Conservation (phyloP, 2,329 filamentous ascomycete species). For the Penicillium sp. region DNA sequence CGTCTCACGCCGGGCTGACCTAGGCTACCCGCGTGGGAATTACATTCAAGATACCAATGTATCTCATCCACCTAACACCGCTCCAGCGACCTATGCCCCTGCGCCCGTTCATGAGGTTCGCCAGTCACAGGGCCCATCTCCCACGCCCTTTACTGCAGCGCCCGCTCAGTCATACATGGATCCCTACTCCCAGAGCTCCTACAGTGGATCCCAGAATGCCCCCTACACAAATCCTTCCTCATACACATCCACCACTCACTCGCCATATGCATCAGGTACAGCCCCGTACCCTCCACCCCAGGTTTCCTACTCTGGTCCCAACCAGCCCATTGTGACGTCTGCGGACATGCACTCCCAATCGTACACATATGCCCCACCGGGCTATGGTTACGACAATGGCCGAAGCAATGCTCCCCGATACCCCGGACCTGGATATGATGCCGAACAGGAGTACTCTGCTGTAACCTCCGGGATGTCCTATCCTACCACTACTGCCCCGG, state of each 20-base stretch:
- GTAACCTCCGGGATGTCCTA: slow-evolving; percentile 42
- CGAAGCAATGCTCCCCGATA: slow-evolving; percentile 43
- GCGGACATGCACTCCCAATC: slow-evolving; percentile 38
- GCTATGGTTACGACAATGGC: slow-evolving; percentile 38
- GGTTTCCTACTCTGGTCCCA: slow-evolving; percentile 33
- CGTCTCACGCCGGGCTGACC: slow-evolving; percentile 39
- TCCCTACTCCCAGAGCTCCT: slow-evolving; percentile 33
- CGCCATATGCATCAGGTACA: slow-evolving; percentile 35
- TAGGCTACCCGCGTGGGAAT: slow-evolving; percentile 43
- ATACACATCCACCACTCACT: slow-evolving; percentile 33
- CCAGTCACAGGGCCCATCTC: slow-evolving; percentile 38
- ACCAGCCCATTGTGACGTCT: slow-evolving; percentile 38
- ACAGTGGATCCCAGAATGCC: slow-evolving; percentile 33
- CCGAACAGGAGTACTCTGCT: slow-evolving; percentile 42
- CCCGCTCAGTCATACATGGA: slow-evolving; percentile 36
- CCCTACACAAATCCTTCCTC: slow-evolving; percentile 31
- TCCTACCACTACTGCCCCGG: slow-evolving; percentile 40
- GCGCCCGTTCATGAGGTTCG: slow-evolving; percentile 40
- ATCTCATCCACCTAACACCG: slow-evolving; percentile 39
- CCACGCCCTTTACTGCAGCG: slow-evolving; percentile 35
- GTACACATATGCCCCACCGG: slow-evolving; percentile 38
- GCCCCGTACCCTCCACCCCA: slow-evolving; percentile 36
- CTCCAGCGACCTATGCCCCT: slow-evolving; percentile 36
- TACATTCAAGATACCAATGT: slow-evolving; percentile 40
- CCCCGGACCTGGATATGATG: slow-evolving; percentile 42